Percentiles rank a stretch among this genome's conserved stretches.
Evolutionary conservation across 1,284 basidiomycete species (phyloP).

Genomic region (Rugosomyces carneus): DNA sequence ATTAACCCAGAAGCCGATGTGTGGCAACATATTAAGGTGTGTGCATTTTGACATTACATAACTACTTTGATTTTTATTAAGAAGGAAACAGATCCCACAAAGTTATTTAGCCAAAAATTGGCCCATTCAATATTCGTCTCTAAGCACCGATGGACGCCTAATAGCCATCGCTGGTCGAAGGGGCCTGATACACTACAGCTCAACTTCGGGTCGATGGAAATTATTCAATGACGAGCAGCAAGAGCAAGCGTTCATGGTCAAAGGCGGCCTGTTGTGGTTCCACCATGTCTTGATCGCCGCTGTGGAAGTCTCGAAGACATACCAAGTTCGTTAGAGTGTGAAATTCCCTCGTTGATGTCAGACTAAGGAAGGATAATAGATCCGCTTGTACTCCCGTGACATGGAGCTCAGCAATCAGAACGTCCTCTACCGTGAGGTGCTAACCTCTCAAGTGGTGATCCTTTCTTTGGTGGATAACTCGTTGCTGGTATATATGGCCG

Average conservation of each 20-base stretch:
- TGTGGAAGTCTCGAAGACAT: constrained; percentile 74
- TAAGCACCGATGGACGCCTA: constrained; percentile 87
- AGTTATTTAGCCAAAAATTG: constrained; percentile 88
- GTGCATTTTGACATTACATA: not conserved
- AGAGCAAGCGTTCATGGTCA: constrained; percentile 84
- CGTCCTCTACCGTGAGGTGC: constrained; percentile 77
- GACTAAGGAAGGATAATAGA: constrained; percentile 36
- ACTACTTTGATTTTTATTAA: not conserved
- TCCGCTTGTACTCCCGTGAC: constrained; percentile 95
- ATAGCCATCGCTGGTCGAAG: constrained; percentile 91
- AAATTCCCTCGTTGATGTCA: not conserved
- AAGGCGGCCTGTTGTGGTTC: constrained; percentile 95
- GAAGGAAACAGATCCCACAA: constrained; percentile 63
- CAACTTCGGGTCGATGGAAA: constrained; percentile 94
- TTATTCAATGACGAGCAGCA: constrained; percentile 80
- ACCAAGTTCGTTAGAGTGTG: constrained; percentile 53
- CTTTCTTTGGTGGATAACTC: constrained; percentile 94
- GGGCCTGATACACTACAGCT: constrained; percentile 92
- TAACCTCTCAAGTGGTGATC: constrained; percentile 76
- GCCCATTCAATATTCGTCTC: constrained; percentile 91
- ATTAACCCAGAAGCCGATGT: constrained; percentile 99
- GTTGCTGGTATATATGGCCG: constrained; percentile 93
- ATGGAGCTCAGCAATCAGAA: constrained; percentile 84
- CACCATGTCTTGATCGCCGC: constrained; percentile 93
- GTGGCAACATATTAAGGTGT: constrained; percentile 91